These are phyloP conservation scores for Fagus sylvatica DNA, from an alignment of 306 rosid species.

Conservation along the genomic window DNA sequence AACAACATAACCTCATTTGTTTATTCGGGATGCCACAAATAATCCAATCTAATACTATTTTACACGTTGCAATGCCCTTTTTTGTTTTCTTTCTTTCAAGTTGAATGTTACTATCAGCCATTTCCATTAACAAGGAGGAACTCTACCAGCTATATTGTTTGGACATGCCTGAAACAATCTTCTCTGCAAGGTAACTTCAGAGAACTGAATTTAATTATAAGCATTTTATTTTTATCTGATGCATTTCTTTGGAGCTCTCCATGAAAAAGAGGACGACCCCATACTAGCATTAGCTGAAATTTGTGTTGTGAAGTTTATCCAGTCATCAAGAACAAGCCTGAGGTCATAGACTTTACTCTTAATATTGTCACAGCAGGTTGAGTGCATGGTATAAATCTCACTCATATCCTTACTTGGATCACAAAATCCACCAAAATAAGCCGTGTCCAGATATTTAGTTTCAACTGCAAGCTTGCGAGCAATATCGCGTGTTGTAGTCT, in stretches of 20 bases:
- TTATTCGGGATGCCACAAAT: too few species aligned
- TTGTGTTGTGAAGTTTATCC: conserved; percentile 32
- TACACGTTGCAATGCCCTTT: too few species aligned
- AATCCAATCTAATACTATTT: too few species aligned
- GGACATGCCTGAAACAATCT: too few species aligned
- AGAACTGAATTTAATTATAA: too few species aligned
- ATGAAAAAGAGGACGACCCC: conserved; percentile 19
- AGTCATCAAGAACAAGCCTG: conserved; percentile 54
- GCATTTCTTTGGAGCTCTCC: conserved; percentile 48
- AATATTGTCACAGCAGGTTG: conserved; percentile 52
- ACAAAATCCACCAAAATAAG: conserved; percentile 51
- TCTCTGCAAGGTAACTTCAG: too few species aligned
- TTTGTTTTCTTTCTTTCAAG: too few species aligned
- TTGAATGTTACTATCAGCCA: too few species aligned
- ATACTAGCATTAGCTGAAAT: conserved; percentile 15
- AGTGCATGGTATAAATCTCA: conserved; percentile 42
- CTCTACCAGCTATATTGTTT: too few species aligned
- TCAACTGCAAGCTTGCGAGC: conserved; percentile 11
- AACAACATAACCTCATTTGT: too few species aligned
- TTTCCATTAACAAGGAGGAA: too few species aligned
- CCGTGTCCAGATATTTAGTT: conserved; percentile 12
- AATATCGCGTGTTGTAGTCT: not conserved
- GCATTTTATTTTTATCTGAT: not conserved
- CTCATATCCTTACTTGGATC: conserved; percentile 24
- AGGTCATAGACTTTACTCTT: conserved; percentile 53